A percentile compares a stretch with the other conserved stretches of the same genome.
phyloP scores from a whole-genome alignment of 805 yeast genomes.

The Saccharomycopsis selenospora region DNA sequence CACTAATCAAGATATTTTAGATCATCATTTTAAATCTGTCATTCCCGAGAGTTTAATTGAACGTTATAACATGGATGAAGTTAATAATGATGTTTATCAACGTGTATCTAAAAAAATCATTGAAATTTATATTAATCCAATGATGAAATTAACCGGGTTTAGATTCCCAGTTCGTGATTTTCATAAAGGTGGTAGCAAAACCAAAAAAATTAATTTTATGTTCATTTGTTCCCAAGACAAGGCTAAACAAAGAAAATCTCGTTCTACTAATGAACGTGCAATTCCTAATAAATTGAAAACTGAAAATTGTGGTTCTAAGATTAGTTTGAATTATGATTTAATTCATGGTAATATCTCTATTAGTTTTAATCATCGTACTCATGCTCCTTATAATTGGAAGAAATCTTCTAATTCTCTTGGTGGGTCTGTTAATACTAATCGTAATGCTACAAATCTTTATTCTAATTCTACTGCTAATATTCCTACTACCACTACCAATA shows the following conservation, averaged over 20 bases:
- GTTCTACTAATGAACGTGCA: conserved; percentile 34
- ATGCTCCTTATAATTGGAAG: conserved; percentile 33
- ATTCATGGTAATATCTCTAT: conserved; percentile 32
- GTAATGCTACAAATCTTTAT: background rate
- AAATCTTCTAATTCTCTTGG: conserved; percentile 10
- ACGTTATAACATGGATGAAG: conserved; percentile 29
- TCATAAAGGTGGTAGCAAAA: conserved; percentile 37
- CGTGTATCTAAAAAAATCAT: conserved; percentile 32
- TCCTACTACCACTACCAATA: background rate
- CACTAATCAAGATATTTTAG: conserved; percentile 30
- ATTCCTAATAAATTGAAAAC: conserved; percentile 35
- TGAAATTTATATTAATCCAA: conserved; percentile 33
- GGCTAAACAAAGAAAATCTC: conserved; percentile 35
- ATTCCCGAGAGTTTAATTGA: conserved; percentile 30
- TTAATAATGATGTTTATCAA: conserved; percentile 30
- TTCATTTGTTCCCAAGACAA: conserved; percentile 40
- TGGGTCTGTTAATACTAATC: background rate
- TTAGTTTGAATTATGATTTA: conserved; percentile 34
- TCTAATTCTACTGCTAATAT: background rate
- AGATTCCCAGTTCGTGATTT: conserved; percentile 39
- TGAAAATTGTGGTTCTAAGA: conserved; percentile 35
- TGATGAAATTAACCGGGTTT: conserved; percentile 36
- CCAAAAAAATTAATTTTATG: conserved; percentile 37
- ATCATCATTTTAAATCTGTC: conserved; percentile 31
- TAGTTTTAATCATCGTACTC: conserved; percentile 35